Percentiles rank a stretch among this genome's conserved stretches.
phyloP scores from a whole-genome alignment of 805 yeast species.

The Cyberlindnera euphorbiiphila region DNA sequence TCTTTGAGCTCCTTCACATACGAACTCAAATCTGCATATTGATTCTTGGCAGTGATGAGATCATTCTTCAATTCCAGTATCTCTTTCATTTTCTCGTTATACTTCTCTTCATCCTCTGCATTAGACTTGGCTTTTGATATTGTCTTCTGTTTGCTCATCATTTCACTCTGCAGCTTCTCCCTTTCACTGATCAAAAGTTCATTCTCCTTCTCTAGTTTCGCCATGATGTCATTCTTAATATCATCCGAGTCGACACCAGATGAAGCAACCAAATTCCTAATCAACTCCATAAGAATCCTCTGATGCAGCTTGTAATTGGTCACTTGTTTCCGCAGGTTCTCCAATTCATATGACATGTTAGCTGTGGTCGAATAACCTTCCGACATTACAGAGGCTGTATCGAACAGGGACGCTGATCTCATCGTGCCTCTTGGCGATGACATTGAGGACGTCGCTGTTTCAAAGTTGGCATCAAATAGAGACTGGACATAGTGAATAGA shows the following conservation, averaged over 20 bases:
- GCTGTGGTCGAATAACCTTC: conserved; percentile 15
- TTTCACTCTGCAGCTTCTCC: conserved; percentile 17
- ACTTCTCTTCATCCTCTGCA: conserved; percentile 7
- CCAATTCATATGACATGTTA: conserved; percentile 28
- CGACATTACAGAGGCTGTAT: conserved; percentile 12
- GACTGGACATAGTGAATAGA: conserved; percentile 24
- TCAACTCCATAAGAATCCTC: conserved; percentile 31
- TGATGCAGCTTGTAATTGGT: conserved; percentile 38
- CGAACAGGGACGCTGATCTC: conserved; percentile 23
- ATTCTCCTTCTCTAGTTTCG: conserved; percentile 23
- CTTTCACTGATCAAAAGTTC: conserved; percentile 16
- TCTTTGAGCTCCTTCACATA: conserved; percentile 23
- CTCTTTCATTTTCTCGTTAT: conserved; percentile 23
- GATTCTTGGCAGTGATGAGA: conserved; percentile 22
- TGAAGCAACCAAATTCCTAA: conserved; percentile 19
- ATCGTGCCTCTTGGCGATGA: conserved; percentile 9
- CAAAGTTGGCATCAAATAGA: conserved; percentile 18
- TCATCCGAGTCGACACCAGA: conserved; percentile 21
- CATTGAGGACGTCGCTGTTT: background rate
- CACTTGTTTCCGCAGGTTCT: conserved; percentile 37
- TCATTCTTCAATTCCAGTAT: conserved; percentile 27
- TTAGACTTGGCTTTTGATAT: too few species aligned
- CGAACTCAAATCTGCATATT: conserved; percentile 23
- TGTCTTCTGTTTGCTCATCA: conserved; percentile 10
- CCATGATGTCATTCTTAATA: conserved; percentile 23